A percentile compares a stretch with the other conserved stretches of the same genome.
Evolutionary conservation across 73 alveolate species (phyloP).

Genomic region (Tetrahymena thermophila): DNA sequence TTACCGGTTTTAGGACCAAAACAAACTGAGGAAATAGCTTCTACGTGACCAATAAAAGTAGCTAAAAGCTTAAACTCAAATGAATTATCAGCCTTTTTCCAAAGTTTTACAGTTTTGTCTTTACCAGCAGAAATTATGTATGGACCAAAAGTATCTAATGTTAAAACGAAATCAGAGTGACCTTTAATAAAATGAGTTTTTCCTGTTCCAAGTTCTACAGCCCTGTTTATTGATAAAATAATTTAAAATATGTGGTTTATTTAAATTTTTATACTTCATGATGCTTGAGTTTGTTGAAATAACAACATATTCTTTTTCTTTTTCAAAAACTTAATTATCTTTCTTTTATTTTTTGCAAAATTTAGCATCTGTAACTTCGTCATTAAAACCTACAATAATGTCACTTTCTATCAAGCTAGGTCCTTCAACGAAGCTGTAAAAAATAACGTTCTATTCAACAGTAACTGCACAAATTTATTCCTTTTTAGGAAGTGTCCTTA

Average conservation of each 20-base stretch:
- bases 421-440: neutral
- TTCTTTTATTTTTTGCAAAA: constrained; percentile 15
- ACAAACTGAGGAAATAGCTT: constrained; percentile 66
- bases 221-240: neutral
- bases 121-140: constrained; percentile 81
- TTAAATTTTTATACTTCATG: constrained; percentile 4
- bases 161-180: constrained; percentile 88
- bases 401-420: constrained; percentile 4
- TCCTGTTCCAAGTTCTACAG: constrained; percentile 13
- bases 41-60: constrained; percentile 79
- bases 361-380: constrained; percentile 40
- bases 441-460: constrained; percentile 24
- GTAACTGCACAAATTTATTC: constrained; percentile 21
- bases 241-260: neutral
- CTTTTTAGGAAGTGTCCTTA: neutral
- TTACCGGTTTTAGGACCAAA: constrained; percentile 54
- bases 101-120: constrained; percentile 82
- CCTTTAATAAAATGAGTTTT: constrained; percentile 46
- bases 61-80: constrained; percentile 47
- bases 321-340: constrained; percentile 29
- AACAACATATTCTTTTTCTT: constrained; percentile 7
- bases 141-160: constrained; percentile 60
- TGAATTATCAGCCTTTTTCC: constrained; percentile 57
- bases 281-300: neutral
- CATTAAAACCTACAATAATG: constrained; percentile 35